These are phyloP conservation scores for Breviolum minutum DNA, from an alignment of 73 alveolate species.

Conservation along the genomic window DNA sequence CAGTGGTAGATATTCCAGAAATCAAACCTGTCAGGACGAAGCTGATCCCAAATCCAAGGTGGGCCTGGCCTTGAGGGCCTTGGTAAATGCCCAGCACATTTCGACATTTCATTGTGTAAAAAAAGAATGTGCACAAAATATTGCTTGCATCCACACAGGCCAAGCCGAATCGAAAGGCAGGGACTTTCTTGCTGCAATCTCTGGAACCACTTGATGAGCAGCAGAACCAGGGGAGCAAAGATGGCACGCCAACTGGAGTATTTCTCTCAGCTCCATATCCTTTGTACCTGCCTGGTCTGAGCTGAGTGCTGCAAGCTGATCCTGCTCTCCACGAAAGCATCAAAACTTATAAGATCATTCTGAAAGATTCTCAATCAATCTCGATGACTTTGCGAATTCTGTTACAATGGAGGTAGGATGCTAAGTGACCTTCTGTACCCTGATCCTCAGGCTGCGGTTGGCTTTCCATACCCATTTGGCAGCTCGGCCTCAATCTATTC, in stretches of 20 bases:
- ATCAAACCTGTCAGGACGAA: neutral
- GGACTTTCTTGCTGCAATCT: neutral
- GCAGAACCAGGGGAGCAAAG: conserved; percentile 50
- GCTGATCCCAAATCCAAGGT: conserved; percentile 79
- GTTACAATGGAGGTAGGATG: too few relatives aligned
- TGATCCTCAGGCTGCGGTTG: neutral
- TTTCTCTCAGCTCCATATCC: conserved; percentile 4
- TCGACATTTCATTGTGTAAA: neutral
- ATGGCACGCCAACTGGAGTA: conserved; percentile 60
- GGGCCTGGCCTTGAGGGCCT: too few relatives aligned
- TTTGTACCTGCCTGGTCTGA: too few relatives aligned
- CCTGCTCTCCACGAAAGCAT: neutral
- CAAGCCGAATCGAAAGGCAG: conserved; percentile 60
- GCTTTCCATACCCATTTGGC: conserved; percentile 72
- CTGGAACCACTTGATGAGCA: neutral
- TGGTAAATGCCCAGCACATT: neutral
- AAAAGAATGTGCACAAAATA: neutral
- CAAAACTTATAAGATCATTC: neutral
- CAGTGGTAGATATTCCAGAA: too few relatives aligned
- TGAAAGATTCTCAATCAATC: neutral
- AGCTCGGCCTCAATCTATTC: neutral
- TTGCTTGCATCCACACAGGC: neutral
- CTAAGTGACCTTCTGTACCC: too few relatives aligned
- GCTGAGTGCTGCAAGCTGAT: neutral
- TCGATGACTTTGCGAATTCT: neutral